These are phyloP conservation scores for Neckera pumila DNA, from an alignment of 225 moss, liverwort and hornwort species.

Conservation along the genomic window DNA sequence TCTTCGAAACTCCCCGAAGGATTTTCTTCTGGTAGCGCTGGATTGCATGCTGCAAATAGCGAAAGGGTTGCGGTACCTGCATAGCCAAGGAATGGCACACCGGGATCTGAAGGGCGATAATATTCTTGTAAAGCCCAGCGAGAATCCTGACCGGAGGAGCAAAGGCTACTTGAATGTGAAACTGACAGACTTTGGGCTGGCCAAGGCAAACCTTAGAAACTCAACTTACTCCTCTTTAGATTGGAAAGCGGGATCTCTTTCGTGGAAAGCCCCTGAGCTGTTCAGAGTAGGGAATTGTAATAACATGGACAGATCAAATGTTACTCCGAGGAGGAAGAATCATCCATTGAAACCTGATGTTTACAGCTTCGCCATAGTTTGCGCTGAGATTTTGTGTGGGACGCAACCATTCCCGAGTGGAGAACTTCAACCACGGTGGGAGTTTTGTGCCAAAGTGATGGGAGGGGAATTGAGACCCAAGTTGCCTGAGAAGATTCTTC, in stretches of 20 bases:
- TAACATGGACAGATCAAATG: not conserved
- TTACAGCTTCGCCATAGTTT: slow-evolving; percentile 31
- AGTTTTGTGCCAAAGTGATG: slow-evolving; percentile 7
- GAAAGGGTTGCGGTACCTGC: slow-evolving; percentile 26
- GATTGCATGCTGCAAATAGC: slow-evolving; percentile 35
- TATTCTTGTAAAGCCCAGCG: slow-evolving; percentile 13
- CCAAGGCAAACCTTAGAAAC: slow-evolving; percentile 13
- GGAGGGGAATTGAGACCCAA: slow-evolving; percentile 16
- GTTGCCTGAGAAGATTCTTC: not conserved
- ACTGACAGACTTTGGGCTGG: slow-evolving; percentile 26
- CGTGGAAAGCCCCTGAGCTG: slow-evolving; percentile 34
- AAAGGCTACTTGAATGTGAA: slow-evolving; percentile 9
- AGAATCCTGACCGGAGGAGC: slow-evolving; percentile 1
- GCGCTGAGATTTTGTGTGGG: slow-evolving; percentile 23
- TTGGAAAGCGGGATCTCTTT: not conserved
- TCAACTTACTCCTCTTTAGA: slow-evolving; percentile 5
- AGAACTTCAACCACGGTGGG: not conserved
- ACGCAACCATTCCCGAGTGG: not conserved
- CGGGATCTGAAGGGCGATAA: slow-evolving; percentile 35
- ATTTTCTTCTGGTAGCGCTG: slow-evolving; percentile 9
- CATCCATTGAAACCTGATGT: slow-evolving; percentile 32
- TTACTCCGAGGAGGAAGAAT: not conserved
- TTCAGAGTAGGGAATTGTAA: not conserved
- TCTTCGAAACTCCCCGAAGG: not conserved
- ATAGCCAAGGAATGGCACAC: slow-evolving; percentile 24